phyloP scores from a whole-genome alignment of 768 basidiomycete genomes.

The Russula griseocarnosa region DNA sequence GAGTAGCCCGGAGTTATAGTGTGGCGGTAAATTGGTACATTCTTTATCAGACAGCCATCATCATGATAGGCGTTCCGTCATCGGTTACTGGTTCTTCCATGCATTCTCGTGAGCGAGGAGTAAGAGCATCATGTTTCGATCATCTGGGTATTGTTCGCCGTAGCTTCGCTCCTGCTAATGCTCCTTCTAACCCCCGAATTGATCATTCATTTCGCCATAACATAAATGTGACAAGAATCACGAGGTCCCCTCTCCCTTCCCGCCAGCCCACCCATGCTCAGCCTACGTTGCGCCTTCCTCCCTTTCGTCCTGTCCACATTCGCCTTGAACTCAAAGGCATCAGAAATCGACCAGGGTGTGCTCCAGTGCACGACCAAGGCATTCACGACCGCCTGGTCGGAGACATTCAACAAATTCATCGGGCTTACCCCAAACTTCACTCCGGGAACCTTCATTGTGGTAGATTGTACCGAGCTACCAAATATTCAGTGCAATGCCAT shows the following conservation, averaged over 20 bases:
- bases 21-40: not conserved
- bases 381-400: conserved; percentile 21
- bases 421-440: conserved; percentile 21
- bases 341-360: conserved; percentile 13
- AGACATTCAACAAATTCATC: conserved; percentile 16
- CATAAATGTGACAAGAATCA: not conserved
- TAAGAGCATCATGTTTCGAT: not conserved
- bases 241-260: not conserved
- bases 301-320: not conserved
- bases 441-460: conserved; percentile 19
- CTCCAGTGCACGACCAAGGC: conserved; percentile 26
- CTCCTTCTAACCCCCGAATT: not conserved
- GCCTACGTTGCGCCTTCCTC: not conserved
- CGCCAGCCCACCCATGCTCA: not conserved
- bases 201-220: not conserved
- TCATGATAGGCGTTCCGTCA: conserved; percentile 13
- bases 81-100: not conserved
- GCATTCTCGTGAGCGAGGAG: conserved; percentile 11
- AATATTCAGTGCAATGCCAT: conserved; percentile 16
- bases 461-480: conserved; percentile 19
- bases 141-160: conserved; percentile 4
- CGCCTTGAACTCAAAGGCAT: conserved; percentile 1
- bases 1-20: not conserved
- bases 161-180: conserved; percentile 5
- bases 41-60: not conserved